Evolutionary conservation across 2,329 filamentous ascomycete genomes (phyloP).

Genomic region (Botrytis cinerea): DNA sequence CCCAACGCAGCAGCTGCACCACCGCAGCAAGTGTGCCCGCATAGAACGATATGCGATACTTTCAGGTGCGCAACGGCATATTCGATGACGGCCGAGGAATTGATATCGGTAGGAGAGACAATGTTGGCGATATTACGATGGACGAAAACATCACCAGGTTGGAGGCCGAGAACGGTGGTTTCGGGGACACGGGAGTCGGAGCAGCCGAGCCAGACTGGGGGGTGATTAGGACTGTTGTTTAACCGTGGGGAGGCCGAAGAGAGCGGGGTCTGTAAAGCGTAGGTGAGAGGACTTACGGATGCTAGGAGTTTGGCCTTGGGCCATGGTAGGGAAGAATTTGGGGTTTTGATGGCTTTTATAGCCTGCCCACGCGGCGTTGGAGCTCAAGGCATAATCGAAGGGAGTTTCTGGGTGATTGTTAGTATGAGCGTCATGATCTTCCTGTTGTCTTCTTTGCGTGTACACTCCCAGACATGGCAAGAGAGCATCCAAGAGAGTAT

Average conservation of each 20-base stretch:
- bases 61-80: conserved; percentile 74
- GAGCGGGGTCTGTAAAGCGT: not conserved
- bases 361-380: conserved; percentile 70
- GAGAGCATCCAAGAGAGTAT: not conserved
- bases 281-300: conserved; percentile 52
- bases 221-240: conserved; percentile 21
- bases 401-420: conserved; percentile 29
- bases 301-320: conserved; percentile 65
- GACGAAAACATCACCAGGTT: conserved; percentile 83
- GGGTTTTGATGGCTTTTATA: conserved; percentile 67
- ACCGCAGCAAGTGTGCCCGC: conserved; percentile 68
- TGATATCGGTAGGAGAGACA: conserved; percentile 73
- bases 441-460: not conserved
- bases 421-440: not conserved
- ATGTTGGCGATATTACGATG: conserved; percentile 92
- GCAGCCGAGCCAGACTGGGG: conserved; percentile 78
- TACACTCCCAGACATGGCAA: not conserved
- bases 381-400: conserved; percentile 63
- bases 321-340: conserved; percentile 68
- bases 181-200: conserved; percentile 84
- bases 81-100: conserved; percentile 73
- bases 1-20: conserved; percentile 62
- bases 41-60: conserved; percentile 70
- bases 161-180: conserved; percentile 74
- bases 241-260: not conserved